Evolutionary conservation across 768 basidiomycete genomes (phyloP), one percentile per base, ranked within the genome.

Genomic region (Russula abietina): DNA sequence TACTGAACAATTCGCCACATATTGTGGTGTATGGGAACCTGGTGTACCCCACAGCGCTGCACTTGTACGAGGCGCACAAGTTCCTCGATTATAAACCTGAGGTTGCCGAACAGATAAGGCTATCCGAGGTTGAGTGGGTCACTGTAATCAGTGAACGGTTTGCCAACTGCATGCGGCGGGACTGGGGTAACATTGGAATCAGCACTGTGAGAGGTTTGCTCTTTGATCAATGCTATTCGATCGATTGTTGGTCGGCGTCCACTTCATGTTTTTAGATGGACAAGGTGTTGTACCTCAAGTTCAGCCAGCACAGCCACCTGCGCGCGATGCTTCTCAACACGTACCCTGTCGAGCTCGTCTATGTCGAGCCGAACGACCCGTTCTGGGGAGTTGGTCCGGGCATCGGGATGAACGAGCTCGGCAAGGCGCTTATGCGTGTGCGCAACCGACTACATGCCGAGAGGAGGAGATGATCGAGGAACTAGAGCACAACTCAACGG

Each of bases 21-120:
- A 77, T 77, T 3, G 79, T 93, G 22, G 61, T 83, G 57, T 85
- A 83, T 71, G 71, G 76, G 45, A 77, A 81, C 45, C 75, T 74
- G 60, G 71, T 73, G 46, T 93, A 85, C 67, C 87, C 87, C 1
- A 87, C 83, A 1, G 89, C 86, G 12, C 72, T 84, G 68, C 90
- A 92, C 66, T 77, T 92, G 19, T 80, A 83, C 59, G 88, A 92
- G 72, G 88, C 88, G 11, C 75, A 87, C 69, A 88, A 88, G 71
- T 92, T 84, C 71, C 68, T 83, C 38, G 77, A 78, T 2, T 71
- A 76, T 24, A 75, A 76, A 2, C 82, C 81, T 0, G 71, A 81
- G 0, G 67, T 87, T 19, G 83, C 83, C 12, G 84, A 88, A 59
- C 67, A 68, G 32, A 86, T 91, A 60, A 78, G 87, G 57, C 69